Base-by-base conservation (phyloP, 495 filamentous ascomycete genomes). In the Penicillium soppii region DNA sequence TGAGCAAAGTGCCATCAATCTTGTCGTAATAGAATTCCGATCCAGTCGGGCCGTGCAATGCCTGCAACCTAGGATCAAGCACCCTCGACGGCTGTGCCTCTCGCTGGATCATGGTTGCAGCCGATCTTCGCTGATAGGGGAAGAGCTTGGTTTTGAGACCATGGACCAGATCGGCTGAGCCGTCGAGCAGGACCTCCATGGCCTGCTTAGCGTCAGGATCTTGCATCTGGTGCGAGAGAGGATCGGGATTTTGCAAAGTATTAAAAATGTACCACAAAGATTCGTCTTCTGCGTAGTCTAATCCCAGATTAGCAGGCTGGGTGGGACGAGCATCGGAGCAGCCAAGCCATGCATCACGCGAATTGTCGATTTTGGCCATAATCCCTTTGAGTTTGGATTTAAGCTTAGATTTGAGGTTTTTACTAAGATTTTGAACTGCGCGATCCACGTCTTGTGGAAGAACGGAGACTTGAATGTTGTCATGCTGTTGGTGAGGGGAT, bases 231-330 rank as follows among this genome's bases (percentile, higher is more conserved):
- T 81, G 68, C 3, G 79, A 71, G 0, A 55, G 54, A 7, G 90
- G 88, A 2, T 75, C 59, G 1, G 92, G 92, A 8, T 91, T 84
- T 9, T 86, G 76, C 7, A 96, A 70, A 3, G 77, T 89, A 70
- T 97, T 97, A 72, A 95, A 97, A 53, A 96, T 81, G 50, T 89
- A 83, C 57, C 91, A 88, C 0, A 97, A 67, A 0, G 89, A 90
- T 10, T 81, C 68, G 30, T 83, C 71, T 5, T 85, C 74, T 1
- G 48, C 48, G 5, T 46, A 44, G 21, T 52, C 43, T 27, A 53
- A 32, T 22, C 13, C 9, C 17, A 59, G 23, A 19, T 50, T 41
- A n/a, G 33, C 35, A 22, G 53, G 27, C 23, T 30, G 22, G 7
- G 41, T 22, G 23, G 52, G 6, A 17, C 1, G 20, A 20, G 47